Evolutionary conservation across 1,284 basidiomycete species (phyloP).

Genomic region (Malassezia sp.): DNA sequence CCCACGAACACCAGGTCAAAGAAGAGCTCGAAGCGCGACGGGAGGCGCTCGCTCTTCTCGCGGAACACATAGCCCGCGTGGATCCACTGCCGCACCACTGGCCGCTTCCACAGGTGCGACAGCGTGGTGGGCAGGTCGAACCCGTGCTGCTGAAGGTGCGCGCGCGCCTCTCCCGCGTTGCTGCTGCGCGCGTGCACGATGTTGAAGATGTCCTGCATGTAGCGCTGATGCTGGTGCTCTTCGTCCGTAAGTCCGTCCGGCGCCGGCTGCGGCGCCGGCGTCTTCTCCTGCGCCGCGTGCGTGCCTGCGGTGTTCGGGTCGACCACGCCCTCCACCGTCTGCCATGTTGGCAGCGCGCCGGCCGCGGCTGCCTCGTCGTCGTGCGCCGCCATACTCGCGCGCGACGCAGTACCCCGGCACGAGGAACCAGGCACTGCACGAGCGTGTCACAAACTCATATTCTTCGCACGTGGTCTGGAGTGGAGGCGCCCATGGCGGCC

Average conservation of each 20-base stretch:
- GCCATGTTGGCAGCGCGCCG: too few species aligned
- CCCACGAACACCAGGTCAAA: conserved; percentile 44
- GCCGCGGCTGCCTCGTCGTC: too few species aligned
- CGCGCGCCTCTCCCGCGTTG: neutral
- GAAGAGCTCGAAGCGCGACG: conserved; percentile 44
- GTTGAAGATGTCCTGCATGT: conserved; percentile 4
- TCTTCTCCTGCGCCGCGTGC: too few species aligned
- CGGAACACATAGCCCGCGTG: conserved; percentile 37
- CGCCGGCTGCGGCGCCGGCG: neutral
- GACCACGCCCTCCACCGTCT: too few species aligned
- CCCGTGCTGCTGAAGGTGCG: conserved; percentile 22
- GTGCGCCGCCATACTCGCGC: too few species aligned
- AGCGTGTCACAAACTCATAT: too few species aligned
- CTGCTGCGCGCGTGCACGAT: neutral
- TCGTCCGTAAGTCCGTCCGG: neutral
- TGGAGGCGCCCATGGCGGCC: too few species aligned
- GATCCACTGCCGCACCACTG: conserved; percentile 45
- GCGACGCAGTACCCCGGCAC: too few species aligned
- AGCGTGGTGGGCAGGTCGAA: conserved; percentile 32
- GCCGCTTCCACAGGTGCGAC: conserved; percentile 38
- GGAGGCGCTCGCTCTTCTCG: conserved; percentile 37
- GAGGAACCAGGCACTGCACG: too few species aligned
- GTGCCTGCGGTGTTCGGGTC: too few species aligned
- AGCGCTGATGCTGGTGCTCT: neutral
- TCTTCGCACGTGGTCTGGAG: too few species aligned